Percentiles rank a stretch among this genome's conserved stretches.
Conservation (phyloP, 352 stramenopile genomes). For the Phytophthora megakarya region DNA sequence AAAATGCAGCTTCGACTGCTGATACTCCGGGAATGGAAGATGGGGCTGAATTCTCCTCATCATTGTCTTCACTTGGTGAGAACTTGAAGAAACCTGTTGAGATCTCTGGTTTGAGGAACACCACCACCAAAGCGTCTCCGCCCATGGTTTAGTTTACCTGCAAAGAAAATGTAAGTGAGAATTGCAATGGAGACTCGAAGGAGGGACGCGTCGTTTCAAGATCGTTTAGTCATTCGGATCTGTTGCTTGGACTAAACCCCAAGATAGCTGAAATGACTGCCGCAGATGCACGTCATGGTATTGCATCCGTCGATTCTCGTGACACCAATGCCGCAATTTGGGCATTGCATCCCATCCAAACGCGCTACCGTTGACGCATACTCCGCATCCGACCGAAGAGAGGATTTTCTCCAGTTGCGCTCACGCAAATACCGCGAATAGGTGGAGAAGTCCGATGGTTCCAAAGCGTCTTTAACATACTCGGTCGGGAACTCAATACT, state of each 20-base stretch:
- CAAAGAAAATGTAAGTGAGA: conserved; percentile 1
- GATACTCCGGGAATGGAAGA: conserved; percentile 44
- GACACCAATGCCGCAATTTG: conserved; percentile 61
- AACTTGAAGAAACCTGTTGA: conserved; percentile 57
- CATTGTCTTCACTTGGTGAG: conserved; percentile 4
- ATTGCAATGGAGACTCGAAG: conserved; percentile 19
- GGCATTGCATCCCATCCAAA: conserved; percentile 59
- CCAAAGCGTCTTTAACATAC: conserved; percentile 31
- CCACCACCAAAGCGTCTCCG: conserved; percentile 45
- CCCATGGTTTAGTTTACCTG: conserved; percentile 8
- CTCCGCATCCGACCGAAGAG: conserved; percentile 54
- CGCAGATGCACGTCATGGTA: conserved; percentile 37
- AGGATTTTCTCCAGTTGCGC: conserved; percentile 37
- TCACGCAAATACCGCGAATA: conserved; percentile 53
- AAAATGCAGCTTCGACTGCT: conserved; percentile 43
- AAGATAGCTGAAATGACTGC: conserved; percentile 27
- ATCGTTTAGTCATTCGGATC: conserved; percentile 15
- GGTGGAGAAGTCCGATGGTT: background rate
- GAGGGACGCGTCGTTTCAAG: conserved; percentile 29
- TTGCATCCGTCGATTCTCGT: conserved; percentile 49
- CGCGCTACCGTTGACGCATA: conserved; percentile 48
- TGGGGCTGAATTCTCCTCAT: background rate
- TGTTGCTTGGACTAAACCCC: conserved; percentile 4
- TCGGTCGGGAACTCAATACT: conserved; percentile 59
- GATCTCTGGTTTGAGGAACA: conserved; percentile 69